Evolutionary conservation across 148 eudicot genomes (phyloP).

Genomic region (Rhododendron griersonianum): DNA sequence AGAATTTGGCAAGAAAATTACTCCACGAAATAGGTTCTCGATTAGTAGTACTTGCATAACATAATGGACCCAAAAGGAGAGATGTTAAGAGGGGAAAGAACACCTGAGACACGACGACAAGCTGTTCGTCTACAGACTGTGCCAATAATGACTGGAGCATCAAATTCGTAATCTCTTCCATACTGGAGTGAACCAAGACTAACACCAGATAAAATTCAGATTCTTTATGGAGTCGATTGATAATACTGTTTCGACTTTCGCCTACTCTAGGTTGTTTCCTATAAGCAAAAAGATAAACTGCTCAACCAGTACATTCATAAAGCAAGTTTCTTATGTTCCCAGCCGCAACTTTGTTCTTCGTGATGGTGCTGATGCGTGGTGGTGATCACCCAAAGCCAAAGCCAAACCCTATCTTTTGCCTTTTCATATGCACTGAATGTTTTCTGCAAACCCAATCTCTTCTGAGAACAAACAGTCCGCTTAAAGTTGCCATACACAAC

Average conservation of each 20-base stretch:
- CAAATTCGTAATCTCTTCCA: conserved; percentile 40
- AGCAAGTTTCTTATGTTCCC: not conserved
- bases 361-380: not conserved
- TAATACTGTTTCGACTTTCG: not conserved
- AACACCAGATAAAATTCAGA: not conserved
- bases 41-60: not conserved
- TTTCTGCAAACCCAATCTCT: not conserved
- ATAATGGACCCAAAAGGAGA: not conserved
- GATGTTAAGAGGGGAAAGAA: not conserved
- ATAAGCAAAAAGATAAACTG: not conserved
- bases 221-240: not conserved
- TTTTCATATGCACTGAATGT: too few relatives aligned
- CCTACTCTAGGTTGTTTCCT: not conserved
- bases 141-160: conserved; percentile 47
- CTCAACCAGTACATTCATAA: not conserved
- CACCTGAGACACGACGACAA: conserved; percentile 46
- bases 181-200: conserved; percentile 17
- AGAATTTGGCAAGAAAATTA: not conserved
- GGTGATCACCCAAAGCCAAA: too few relatives aligned
- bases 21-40: too few relatives aligned
- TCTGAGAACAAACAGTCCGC: not conserved
- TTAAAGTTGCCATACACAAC: not conserved
- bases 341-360: not conserved
- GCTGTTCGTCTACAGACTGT: conserved; percentile 37
- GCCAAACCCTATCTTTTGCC: not conserved